Percentiles rank a stretch among this genome's conserved stretches.
Conservation (phyloP, 805 yeast genomes). For the Nakazawaea wickerhamii region DNA sequence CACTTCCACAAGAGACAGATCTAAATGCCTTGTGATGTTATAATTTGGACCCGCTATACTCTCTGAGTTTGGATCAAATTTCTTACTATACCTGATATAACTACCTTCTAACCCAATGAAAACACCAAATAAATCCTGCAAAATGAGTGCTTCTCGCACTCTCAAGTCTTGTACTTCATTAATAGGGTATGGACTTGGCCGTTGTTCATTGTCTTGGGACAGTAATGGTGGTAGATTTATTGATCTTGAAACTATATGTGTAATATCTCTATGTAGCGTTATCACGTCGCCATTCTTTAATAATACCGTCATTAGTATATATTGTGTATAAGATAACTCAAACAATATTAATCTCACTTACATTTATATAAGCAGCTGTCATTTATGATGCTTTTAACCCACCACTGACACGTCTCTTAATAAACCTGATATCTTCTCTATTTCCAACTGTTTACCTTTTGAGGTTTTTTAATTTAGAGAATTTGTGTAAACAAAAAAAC, state of each 20-base stretch:
- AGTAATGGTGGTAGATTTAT: conserved; percentile 13
- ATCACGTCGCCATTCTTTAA: conserved; percentile 4
- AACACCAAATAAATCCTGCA: conserved; percentile 64
- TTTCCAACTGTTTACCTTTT: background rate
- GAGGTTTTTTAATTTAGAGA: background rate
- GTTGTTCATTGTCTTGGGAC: conserved; percentile 14
- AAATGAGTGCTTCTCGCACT: conserved; percentile 68
- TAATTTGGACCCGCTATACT: conserved; percentile 68
- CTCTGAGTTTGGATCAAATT: conserved; percentile 45
- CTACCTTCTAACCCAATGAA: conserved; percentile 73
- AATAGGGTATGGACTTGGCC: conserved; percentile 30
- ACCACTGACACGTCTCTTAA: background rate
- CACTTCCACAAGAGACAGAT: conserved; percentile 66
- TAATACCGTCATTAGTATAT: no score
- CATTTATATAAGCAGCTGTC: background rate
- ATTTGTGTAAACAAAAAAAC: conserved; percentile 1
- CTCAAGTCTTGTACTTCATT: conserved; percentile 40
- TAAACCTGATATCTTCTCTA: background rate
- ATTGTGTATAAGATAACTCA: no score
- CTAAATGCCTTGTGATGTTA: conserved; percentile 65
- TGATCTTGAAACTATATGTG: background rate
- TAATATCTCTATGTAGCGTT: background rate
- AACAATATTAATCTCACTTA: no score
- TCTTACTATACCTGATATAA: conserved; percentile 63
- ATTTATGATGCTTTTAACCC: background rate